Conservation (phyloP, 345 rosid species). For the Carallia brachiata region DNA sequence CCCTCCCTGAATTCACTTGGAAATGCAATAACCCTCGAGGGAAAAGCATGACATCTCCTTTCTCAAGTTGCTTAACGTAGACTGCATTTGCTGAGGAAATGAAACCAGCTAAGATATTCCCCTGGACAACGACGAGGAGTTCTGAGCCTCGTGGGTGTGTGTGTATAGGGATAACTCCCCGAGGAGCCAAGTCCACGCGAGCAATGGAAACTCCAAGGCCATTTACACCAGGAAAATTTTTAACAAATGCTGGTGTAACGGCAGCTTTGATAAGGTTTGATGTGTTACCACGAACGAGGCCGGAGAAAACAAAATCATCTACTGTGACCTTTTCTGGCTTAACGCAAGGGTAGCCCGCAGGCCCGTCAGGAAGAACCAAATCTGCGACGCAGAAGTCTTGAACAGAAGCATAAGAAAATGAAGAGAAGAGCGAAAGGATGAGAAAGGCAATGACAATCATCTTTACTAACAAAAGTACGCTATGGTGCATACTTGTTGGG, state of each 20-base stretch:
- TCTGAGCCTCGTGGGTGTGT: slow-evolving; percentile 81
- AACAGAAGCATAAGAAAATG: slow-evolving; percentile 53
- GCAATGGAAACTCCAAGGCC: slow-evolving; percentile 79
- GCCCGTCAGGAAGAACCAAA: slow-evolving; percentile 45
- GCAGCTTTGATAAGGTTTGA: slow-evolving; percentile 71
- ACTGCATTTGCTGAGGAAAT: slow-evolving; percentile 63
- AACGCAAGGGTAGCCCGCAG: slow-evolving; percentile 75
- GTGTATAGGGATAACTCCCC: slow-evolving; percentile 78
- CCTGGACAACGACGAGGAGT: slow-evolving; percentile 48
- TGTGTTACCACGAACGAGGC: slow-evolving; percentile 67
- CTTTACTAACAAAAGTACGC: slow-evolving; percentile 10
- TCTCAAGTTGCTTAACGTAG: slow-evolving; percentile 45
- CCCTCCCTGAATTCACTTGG: slow-evolving; percentile 54
- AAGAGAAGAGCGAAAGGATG: slow-evolving; percentile 29
- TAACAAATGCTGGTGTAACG: slow-evolving; percentile 60
- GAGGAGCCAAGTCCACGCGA: slow-evolving; percentile 66
- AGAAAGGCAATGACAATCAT: slow-evolving; percentile 45
- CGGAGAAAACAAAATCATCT: slow-evolving; percentile 63
- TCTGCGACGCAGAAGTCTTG: slow-evolving; percentile 81
- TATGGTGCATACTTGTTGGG: neutral
- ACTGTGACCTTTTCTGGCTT: slow-evolving; percentile 43
- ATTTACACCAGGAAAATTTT: slow-evolving; percentile 57
- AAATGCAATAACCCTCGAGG: slow-evolving; percentile 80
- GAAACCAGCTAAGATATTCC: slow-evolving; percentile 73
- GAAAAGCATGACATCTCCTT: slow-evolving; percentile 72